Evolutionary conservation across 116 monocot genomes (phyloP), one percentile per base, ranked within the genome.

Genomic region (Thalassia testudinum): DNA sequence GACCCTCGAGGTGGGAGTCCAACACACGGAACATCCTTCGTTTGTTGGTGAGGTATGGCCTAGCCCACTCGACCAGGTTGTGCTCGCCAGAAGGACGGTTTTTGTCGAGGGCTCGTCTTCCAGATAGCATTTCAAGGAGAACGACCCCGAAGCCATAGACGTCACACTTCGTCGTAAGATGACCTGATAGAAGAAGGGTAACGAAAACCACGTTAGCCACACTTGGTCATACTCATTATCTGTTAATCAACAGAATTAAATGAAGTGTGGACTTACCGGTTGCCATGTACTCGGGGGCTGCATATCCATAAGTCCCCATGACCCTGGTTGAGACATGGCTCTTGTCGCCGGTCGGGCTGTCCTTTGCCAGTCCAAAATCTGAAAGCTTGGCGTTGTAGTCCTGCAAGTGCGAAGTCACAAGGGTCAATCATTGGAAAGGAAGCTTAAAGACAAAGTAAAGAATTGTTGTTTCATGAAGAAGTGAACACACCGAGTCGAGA

Each of bases 361-460:
- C 81, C 54, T 76, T 81, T 23, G 81, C 81, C 59, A 81, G 66
- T 20, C 81, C 81, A 57, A 81, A 81, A 66, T 81, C 81, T 49
- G 76, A 76, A 5, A 81, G 66, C 69, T 81, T 81, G 16, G 76
- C 72, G 51, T 76, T 69, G 53, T 76, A 70, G 54, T 56, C 58
- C 81, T 81, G 61, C 34, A 37, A 14, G 29, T 26, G 14, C 1
- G 21, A 24, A 40, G 61, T 64, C 7, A 12, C 30, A 23, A 13
- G 13, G 14, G 8, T 26, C 43, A 57, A 24, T 2, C 15, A 20
- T 0, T n/a, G 21, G 28, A 27, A 27, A 51, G 24, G 14, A 26
- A 30, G 25, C 3, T 5, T 34, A 21, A 4, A 37, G 30, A 55
- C 7, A 22, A 42, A 6, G 34, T 37, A 54, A 34, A 11, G n/a